These are phyloP conservation scores for Erysimum cheiri DNA, from an alignment of 441 rosid genomes.

Conservation along the genomic window DNA sequence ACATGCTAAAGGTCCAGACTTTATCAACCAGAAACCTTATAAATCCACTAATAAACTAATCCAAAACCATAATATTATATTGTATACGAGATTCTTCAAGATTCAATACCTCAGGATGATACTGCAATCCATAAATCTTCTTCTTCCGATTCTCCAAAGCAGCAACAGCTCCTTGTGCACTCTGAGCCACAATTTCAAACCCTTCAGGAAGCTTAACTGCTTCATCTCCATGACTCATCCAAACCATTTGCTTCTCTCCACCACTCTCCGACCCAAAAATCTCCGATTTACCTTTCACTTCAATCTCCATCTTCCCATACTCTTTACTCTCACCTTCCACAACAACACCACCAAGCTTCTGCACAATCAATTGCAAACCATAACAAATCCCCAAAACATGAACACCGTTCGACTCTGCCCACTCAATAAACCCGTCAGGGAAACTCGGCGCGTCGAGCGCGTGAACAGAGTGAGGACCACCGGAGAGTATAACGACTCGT, in stretches of 20 bases:
- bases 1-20: slow-evolving; percentile 7
- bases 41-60: background rate
- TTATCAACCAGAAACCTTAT: slow-evolving; percentile 10
- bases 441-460: slow-evolving; percentile 64
- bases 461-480: slow-evolving; percentile 95
- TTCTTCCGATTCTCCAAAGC: slow-evolving; percentile 63
- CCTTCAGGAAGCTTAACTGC: slow-evolving; percentile 68
- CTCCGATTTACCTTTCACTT: slow-evolving; percentile 56
- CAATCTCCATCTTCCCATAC: slow-evolving; percentile 95
- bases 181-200: slow-evolving; percentile 76
- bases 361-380: slow-evolving; percentile 83
- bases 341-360: slow-evolving; percentile 80
- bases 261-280: slow-evolving; percentile 61
- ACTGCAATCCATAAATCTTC: slow-evolving; percentile 87
- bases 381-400: slow-evolving; percentile 82
- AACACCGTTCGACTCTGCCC: slow-evolving; percentile 67
- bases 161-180: slow-evolving; percentile 84
- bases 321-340: slow-evolving; percentile 78
- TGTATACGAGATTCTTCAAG: background rate
- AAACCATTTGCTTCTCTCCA: slow-evolving; percentile 78
- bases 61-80: background rate
- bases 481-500: slow-evolving; percentile 84
- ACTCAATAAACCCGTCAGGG: slow-evolving; percentile 70
- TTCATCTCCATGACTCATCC: slow-evolving; percentile 99
- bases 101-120: slow-evolving; percentile 84